Conservation (phyloP, 495 filamentous ascomycete species). For the Cairneyella variabilis region DNA sequence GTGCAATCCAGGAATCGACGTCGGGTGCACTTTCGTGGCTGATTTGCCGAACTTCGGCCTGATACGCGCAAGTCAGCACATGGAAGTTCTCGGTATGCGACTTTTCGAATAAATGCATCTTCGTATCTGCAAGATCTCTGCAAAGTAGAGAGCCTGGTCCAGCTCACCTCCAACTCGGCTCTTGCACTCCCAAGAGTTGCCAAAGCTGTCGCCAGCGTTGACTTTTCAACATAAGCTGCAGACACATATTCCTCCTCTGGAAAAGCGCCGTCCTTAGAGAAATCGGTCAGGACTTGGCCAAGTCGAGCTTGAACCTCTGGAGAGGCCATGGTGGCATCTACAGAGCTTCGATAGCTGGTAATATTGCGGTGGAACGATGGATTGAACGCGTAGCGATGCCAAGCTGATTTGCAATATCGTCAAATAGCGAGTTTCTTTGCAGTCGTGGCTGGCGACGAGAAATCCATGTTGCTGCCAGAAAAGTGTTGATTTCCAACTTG, state of each 20-base stretch:
- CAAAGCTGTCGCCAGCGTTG: slow-evolving; percentile 55
- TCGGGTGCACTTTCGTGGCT: slow-evolving; percentile 73
- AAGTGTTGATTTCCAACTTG: too few relatives aligned
- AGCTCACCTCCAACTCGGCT: slow-evolving; percentile 62
- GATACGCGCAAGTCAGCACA: neutral
- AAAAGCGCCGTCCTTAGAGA: slow-evolving; percentile 65
- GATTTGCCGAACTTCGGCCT: slow-evolving; percentile 59
- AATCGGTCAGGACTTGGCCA: slow-evolving; percentile 66
- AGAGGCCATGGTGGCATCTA: slow-evolving; percentile 16
- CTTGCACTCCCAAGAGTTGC: slow-evolving; percentile 62
- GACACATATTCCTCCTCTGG: slow-evolving; percentile 72
- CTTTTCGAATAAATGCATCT: neutral
- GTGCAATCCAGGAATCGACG: slow-evolving; percentile 77
- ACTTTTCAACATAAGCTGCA: slow-evolving; percentile 33
- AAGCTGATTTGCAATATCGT: too few relatives aligned
- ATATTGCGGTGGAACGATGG: neutral
- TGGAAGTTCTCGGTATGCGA: too few relatives aligned
- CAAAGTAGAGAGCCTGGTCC: neutral
- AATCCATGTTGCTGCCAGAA: too few relatives aligned
- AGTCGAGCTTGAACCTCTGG: slow-evolving; percentile 28
- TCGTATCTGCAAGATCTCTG: too few relatives aligned
- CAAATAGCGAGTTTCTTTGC: too few relatives aligned
- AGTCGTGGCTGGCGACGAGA: too few relatives aligned
- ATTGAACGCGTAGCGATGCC: too few relatives aligned
- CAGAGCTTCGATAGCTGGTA: neutral